These are phyloP conservation scores for Penicillium sp. DNA, from an alignment of 2,329 filamentous ascomycete genomes.

Conservation along the genomic window DNA sequence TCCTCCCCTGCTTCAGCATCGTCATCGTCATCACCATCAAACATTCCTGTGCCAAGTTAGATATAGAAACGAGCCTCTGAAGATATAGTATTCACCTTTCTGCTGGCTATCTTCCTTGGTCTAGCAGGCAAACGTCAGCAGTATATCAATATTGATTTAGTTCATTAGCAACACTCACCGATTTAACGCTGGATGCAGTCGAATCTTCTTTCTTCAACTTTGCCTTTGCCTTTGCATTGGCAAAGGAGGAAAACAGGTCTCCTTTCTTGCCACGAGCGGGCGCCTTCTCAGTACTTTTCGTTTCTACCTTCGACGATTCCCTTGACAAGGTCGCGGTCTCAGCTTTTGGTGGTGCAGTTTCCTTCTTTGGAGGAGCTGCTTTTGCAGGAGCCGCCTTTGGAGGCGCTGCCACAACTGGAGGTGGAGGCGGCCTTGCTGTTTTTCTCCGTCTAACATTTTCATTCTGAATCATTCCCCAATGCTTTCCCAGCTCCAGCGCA, in stretches of 20 bases:
- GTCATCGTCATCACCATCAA: slow-evolving; percentile 57
- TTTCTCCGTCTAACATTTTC: slow-evolving; percentile 58
- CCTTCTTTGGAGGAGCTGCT: slow-evolving; percentile 35
- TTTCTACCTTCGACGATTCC: slow-evolving; percentile 22
- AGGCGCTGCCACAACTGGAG: slow-evolving; percentile 13
- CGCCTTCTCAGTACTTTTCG: slow-evolving; percentile 19
- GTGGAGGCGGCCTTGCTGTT: slow-evolving; percentile 33
- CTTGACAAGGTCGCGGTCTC: slow-evolving; percentile 11
- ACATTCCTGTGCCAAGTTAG: slow-evolving; percentile 36
- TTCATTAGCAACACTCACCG: slow-evolving; percentile 25
- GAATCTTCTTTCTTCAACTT: slow-evolving; percentile 49
- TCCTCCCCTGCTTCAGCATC: slow-evolving; percentile 55
- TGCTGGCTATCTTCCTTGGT: slow-evolving; percentile 38
- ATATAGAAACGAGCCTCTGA: neutral
- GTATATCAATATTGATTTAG: neutral
- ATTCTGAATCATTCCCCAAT: slow-evolving; percentile 74
- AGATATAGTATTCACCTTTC: slow-evolving; percentile 43
- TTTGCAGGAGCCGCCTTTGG: slow-evolving; percentile 7
- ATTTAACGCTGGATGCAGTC: slow-evolving; percentile 28
- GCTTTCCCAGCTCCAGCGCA: slow-evolving; percentile 54
- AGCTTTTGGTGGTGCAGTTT: neutral
- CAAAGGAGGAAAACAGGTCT: slow-evolving; percentile 75
- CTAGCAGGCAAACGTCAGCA: slow-evolving; percentile 22
- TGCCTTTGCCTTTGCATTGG: slow-evolving; percentile 65
- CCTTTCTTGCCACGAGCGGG: slow-evolving; percentile 58